A percentile compares a stretch with the other conserved stretches of the same genome.
Evolutionary conservation across 2,329 filamentous ascomycete genomes (phyloP).

Genomic region (Penicillium glabrum): DNA sequence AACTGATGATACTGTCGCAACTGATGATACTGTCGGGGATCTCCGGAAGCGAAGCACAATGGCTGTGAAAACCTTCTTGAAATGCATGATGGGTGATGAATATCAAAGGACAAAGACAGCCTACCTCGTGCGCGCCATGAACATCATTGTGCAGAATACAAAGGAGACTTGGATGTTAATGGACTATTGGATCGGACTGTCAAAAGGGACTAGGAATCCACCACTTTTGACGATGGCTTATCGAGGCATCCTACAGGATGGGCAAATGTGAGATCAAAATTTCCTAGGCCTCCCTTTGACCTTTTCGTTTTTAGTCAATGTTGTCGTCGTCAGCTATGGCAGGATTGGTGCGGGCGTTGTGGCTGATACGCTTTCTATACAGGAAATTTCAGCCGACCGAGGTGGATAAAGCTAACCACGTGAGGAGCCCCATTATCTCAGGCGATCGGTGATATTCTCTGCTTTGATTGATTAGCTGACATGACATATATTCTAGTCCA

Average conservation of each 20-base stretch:
- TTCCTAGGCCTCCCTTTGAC: background rate
- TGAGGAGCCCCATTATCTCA: background rate
- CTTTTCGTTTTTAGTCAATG: background rate
- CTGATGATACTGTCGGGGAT: background rate
- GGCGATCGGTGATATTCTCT: background rate
- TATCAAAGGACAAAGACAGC: background rate
- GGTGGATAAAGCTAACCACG: background rate
- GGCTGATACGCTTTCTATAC: background rate
- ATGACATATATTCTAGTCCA: background rate
- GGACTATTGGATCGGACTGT: background rate
- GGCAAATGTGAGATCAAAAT: background rate
- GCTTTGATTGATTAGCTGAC: background rate
- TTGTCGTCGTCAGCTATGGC: background rate
- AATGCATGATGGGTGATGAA: background rate
- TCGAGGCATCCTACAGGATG: background rate
- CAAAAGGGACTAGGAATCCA: background rate
- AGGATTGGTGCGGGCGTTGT: background rate
- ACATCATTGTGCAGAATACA: no score
- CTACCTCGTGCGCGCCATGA: background rate
- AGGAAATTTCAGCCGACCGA: conserved; percentile 1
- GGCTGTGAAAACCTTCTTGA: background rate
- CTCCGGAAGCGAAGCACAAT: background rate
- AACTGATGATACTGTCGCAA: background rate
- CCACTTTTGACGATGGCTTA: background rate
- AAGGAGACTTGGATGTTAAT: background rate